Percentiles rank a stretch among this genome's conserved stretches.
Evolutionary conservation across 208 protist species (phyloP).

Genomic region (Wallacemonas rigidus): DNA sequence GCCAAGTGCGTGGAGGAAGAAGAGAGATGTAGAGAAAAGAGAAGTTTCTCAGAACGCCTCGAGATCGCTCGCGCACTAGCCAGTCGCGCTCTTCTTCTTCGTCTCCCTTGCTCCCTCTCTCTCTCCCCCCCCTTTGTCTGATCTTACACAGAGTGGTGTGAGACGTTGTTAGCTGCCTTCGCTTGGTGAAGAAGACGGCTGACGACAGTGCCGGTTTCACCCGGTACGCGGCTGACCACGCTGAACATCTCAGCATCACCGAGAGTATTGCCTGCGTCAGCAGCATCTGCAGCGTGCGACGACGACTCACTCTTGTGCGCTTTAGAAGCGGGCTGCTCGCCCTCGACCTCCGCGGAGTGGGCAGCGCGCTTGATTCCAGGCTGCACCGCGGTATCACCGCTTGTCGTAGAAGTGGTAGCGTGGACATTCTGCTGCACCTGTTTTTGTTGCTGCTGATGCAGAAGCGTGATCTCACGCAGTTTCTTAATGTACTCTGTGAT

Average conservation of each 20-base stretch:
- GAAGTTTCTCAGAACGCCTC: too few species aligned
- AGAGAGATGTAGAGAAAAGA: too few species aligned
- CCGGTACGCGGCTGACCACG: slow-evolving; percentile 40
- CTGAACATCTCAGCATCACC: slow-evolving; percentile 60
- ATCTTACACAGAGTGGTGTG: not conserved
- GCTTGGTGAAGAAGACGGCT: slow-evolving; percentile 28
- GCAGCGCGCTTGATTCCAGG: slow-evolving; percentile 1
- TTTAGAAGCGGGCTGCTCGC: slow-evolving; percentile 6
- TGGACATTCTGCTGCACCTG: not conserved
- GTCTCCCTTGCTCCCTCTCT: too few species aligned
- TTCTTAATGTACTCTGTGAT: slow-evolving; percentile 89
- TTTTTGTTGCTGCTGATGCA: slow-evolving; percentile 30
- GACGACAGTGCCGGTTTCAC: slow-evolving; percentile 35
- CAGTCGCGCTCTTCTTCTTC: too few species aligned
- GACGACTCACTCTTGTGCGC: slow-evolving; percentile 13
- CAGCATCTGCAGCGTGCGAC: not conserved
- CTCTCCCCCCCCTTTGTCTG: too few species aligned
- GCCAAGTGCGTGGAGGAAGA: too few species aligned
- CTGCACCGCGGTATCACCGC: slow-evolving; percentile 1
- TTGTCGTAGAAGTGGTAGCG: not conserved
- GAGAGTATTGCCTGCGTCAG: slow-evolving; percentile 19
- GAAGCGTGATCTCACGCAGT: slow-evolving; percentile 72
- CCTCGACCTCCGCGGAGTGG: not conserved
- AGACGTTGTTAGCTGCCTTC: slow-evolving; percentile 5
- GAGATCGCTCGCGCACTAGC: too few species aligned